Conservation (phyloP, 495 filamentous ascomycete genomes). For the Aspergillus biplanus region DNA sequence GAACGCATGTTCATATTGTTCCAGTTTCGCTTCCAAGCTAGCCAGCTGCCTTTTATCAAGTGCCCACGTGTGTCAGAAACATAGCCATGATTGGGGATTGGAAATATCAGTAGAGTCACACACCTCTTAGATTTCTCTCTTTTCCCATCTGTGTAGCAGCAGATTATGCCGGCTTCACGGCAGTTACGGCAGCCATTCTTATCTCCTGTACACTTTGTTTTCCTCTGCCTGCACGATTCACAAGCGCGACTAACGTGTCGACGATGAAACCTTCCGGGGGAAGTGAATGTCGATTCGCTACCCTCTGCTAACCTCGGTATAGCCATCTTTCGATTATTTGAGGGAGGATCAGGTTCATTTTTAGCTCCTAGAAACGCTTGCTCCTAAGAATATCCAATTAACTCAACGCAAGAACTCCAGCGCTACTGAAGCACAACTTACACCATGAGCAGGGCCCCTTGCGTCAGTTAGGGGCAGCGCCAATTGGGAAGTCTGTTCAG, state of each 20-base stretch:
- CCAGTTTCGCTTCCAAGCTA: slow-evolving; percentile 52
- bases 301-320: slow-evolving; percentile 49
- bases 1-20: slow-evolving; percentile 52
- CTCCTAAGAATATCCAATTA: slow-evolving; percentile 27
- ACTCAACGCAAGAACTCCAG: neutral
- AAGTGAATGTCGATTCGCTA: slow-evolving; percentile 39
- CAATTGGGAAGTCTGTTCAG: slow-evolving; percentile 1
- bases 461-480: neutral
- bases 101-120: slow-evolving; percentile 4
- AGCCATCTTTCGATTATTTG: slow-evolving; percentile 40
- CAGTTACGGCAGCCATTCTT: slow-evolving; percentile 61
- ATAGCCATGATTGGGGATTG: neutral
- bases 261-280: slow-evolving; percentile 44
- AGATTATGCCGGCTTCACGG: slow-evolving; percentile 50
- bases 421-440: neutral
- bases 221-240: slow-evolving; percentile 53
- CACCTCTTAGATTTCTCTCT: slow-evolving; percentile 60
- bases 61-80: neutral
- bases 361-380: slow-evolving; percentile 23
- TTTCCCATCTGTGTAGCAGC: slow-evolving; percentile 61
- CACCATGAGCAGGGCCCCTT: neutral
- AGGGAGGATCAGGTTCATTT: slow-evolving; percentile 23
- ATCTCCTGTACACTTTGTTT: slow-evolving; percentile 63
- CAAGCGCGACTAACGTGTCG: slow-evolving; percentile 52
- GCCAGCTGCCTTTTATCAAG: slow-evolving; percentile 43